Evolutionary conservation across 192 early-diverging fungal species (phyloP), one percentile per base, ranked within the genome.

Genomic region (Geranomyces michiganensis): DNA sequence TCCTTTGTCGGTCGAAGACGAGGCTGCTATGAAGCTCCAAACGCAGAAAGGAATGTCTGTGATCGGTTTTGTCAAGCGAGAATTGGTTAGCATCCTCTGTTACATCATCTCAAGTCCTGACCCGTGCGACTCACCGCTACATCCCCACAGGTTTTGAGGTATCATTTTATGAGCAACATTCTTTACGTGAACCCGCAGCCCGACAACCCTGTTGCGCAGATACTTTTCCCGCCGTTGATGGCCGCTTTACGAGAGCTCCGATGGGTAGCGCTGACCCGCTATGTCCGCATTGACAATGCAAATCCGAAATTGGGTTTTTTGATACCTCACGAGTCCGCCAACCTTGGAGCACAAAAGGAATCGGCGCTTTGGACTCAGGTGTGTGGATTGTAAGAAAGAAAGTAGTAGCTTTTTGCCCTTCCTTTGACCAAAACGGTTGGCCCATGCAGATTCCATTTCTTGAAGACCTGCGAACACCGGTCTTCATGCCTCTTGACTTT

Each of bases 271-370:
- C 65, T 93, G 12, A 85, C 84, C 45, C 84, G 91, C 0, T 93
- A 88, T 78, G 84, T 88, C 1, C 62, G 75, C 0, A 72, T 31
- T 10, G 78, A 81, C 27, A 66, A 86, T 56, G 63, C 82, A 8
- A 62, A 75, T 27, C 89, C 90, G 27, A 90, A 89, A 66, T 61
- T 93, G 17, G 89, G 89, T 3, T 70, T 88, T 6, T 69, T 93
- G 12, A 75, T 85, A 47, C 89, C 89, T 22, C 76, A 86, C 65
- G 45, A 21, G 48, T 46, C 44, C 24, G 15, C 8, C 17, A 30
- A 43, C 51, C n/a, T 24, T 7, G n/a, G 19, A 0, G 26, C 24
- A 15, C 30, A 68, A 32, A 46, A 43, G 26, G 73, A 33, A 2
- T 76, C 32, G 21, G 75, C 53, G 60, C 26, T 44, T 26, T 72